Evolutionary conservation across 345 rosid genomes (phyloP).

Genomic region (Sapria himalayana): DNA sequence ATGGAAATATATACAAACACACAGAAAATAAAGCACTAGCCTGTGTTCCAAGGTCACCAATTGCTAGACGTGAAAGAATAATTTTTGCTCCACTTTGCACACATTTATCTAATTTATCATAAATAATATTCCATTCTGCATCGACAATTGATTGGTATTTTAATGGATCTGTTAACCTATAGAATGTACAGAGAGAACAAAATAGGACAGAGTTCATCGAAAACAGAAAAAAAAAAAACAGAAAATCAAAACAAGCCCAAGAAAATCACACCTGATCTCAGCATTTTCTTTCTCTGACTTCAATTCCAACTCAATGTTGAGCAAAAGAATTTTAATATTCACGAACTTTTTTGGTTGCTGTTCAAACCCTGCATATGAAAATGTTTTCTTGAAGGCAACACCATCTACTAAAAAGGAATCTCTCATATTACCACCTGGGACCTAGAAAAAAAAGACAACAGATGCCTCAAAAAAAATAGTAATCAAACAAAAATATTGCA

Average conservation of each 20-base stretch:
- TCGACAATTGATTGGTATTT: slow-evolving; percentile 98
- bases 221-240: neutral
- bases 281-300: slow-evolving; percentile 99
- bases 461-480: neutral
- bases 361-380: slow-evolving; percentile 97
- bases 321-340: slow-evolving; percentile 59
- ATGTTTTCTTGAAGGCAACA: slow-evolving; percentile 98
- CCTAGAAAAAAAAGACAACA: slow-evolving; percentile 29
- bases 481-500: slow-evolving; percentile 4
- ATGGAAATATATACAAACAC: neutral
- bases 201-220: neutral
- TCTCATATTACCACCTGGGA: slow-evolving; percentile 91
- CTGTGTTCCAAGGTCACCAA: slow-evolving; percentile 98
- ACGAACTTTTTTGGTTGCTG: slow-evolving; percentile 92
- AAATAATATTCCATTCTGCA: slow-evolving; percentile 99
- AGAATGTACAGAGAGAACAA: slow-evolving; percentile 7
- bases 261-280: slow-evolving; percentile 53
- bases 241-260: neutral
- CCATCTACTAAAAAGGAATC: slow-evolving; percentile 95
- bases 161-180: slow-evolving; percentile 86
- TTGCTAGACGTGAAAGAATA: slow-evolving; percentile 91
- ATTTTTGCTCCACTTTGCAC: slow-evolving; percentile 84
- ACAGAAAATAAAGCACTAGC: slow-evolving; percentile 13
- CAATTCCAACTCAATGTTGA: slow-evolving; percentile 83
- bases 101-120: slow-evolving; percentile 94